Evolutionary conservation across 1,139 yeast genomes (phyloP), one percentile per base, ranked within the genome.

Genomic region (Yamadazyma triangularis): DNA sequence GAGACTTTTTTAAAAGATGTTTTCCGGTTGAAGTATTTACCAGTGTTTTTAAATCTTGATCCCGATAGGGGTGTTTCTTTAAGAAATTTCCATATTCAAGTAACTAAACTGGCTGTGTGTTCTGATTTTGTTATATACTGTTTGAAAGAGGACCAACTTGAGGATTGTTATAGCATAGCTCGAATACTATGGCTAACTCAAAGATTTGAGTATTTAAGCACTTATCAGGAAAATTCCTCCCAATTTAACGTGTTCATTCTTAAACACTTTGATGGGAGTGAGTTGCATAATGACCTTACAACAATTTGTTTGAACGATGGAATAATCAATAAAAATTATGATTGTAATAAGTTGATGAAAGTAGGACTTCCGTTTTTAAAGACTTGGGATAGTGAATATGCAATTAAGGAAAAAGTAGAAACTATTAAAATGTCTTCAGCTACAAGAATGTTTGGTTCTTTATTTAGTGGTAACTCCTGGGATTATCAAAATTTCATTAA

Each of bases 381-480:
- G 12, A 41, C 32, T 22, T 84, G 94, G 93, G 88, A 82, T 45
- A 65, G 76, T 21, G 85, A 86, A 47, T 79, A 81, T 47, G 64
- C 73, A 23, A 69, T 78, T 35, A 78, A 83, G 45, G 97, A 89
- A 51, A 77, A 84, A 38, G 65, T 84, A 8, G 96, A 88, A 53
- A 81, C 88, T 38, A 67, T 87, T 3, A 75, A 76, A 49, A 84
- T 89, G 91, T 81, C 96, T 1, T 67, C 86, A 2, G 94, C 95
- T 0, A 73, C 93, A 0, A 67, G 64, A 12, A 60, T 84, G 3
- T 56, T 60, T 11, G 55, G 61, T 1, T 66, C 73, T 27, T 74
- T 88, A 4, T 89, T 89, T 89, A 67, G 81, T 28, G 97, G 97
- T 1, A 89, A 88, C 48, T 63, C 77, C 2, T 65, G 72, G 73